phyloP scores from a whole-genome alignment of 495 filamentous ascomycete genomes.

The Pseudevernia furfuracea region DNA sequence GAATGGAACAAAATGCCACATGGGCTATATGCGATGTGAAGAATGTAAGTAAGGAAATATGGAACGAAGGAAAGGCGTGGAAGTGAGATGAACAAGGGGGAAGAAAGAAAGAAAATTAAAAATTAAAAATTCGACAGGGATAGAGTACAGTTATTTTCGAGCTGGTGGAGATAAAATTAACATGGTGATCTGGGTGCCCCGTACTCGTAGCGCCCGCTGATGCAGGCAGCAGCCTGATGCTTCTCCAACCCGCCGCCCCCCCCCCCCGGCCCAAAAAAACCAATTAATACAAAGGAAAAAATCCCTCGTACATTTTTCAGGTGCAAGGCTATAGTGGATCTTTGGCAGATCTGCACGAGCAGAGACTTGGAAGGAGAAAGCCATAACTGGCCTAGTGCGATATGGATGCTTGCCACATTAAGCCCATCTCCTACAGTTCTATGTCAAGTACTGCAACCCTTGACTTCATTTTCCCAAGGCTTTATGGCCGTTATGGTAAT shows the following conservation, averaged over 20 bases:
- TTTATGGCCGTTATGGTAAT: no score
- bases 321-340: background rate
- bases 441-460: background rate
- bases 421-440: background rate
- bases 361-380: background rate
- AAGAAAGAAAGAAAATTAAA: background rate
- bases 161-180: background rate
- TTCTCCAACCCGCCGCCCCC: background rate
- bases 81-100: no score
- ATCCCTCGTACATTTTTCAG: background rate
- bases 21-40: background rate
- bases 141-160: no score
- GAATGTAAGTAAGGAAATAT: background rate
- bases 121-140: no score
- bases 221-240: conserved; percentile 2
- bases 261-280: no score
- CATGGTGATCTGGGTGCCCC: background rate
- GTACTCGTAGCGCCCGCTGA: no score
- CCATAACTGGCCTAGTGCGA: background rate
- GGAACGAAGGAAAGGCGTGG: background rate
- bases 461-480: background rate
- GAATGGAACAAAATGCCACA: background rate
- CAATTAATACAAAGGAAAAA: background rate
- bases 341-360: background rate
- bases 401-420: background rate